A percentile compares a stretch with the other conserved stretches of the same genome.
Conservation (phyloP, 768 basidiomycete genomes). For the Filobasidium wieringae region DNA sequence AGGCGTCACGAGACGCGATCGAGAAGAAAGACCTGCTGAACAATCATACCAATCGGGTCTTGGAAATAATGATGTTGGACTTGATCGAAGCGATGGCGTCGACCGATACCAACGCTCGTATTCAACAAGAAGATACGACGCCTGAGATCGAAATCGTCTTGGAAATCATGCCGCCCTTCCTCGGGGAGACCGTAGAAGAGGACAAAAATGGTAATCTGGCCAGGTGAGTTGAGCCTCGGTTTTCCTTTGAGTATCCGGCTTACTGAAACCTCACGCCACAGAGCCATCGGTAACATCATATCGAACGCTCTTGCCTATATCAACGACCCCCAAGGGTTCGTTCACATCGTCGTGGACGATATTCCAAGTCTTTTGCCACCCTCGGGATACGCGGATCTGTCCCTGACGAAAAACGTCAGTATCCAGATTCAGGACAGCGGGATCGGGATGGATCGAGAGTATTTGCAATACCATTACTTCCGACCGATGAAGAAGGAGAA, state of each 20-base stretch:
- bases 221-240: constrained; percentile 15
- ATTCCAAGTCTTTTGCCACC: constrained; percentile 20
- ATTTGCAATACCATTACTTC: constrained; percentile 2
- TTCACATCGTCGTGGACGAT: constrained; percentile 28
- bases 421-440: constrained; percentile 32
- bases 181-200: constrained; percentile 28
- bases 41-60: constrained; percentile 12
- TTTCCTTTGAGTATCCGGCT: not conserved
- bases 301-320: constrained; percentile 34
- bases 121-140: constrained; percentile 16
- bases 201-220: constrained; percentile 29
- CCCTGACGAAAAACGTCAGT: constrained; percentile 19
- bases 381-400: constrained; percentile 26
- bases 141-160: constrained; percentile 28
- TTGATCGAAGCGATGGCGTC: constrained; percentile 22
- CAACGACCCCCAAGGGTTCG: constrained; percentile 26
- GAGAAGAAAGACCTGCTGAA: constrained; percentile 4
- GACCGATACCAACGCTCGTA: constrained; percentile 18
- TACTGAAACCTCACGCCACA: not conserved
- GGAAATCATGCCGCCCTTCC: constrained; percentile 28
- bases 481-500: constrained; percentile 15
- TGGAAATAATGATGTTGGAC: constrained; percentile 31
- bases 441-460: not conserved
- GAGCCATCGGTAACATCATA: constrained; percentile 27
- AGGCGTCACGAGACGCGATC: constrained; percentile 1